phyloP scores from a whole-genome alignment of 106 monocot species.

The Chionographis japonica region DNA sequence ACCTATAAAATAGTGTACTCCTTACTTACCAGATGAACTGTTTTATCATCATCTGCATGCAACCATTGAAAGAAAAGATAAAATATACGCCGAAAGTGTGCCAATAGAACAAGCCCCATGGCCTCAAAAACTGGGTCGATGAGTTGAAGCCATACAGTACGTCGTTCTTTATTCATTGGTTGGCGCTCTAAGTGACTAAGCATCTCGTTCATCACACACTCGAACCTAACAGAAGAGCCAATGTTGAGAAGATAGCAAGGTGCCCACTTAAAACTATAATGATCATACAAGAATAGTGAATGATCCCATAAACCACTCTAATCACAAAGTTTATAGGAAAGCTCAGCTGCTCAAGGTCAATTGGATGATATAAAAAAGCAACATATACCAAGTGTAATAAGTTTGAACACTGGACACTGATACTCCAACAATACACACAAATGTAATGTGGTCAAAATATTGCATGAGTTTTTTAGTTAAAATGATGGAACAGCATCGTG shows the following conservation, averaged over 20 bases:
- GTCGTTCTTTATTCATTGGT: conserved; percentile 64
- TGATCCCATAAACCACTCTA: too few relatives aligned
- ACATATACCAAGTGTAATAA: too few relatives aligned
- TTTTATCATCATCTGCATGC: conserved; percentile 86
- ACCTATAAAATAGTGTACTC: not conserved
- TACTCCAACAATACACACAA: too few relatives aligned
- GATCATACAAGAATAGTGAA: too few relatives aligned
- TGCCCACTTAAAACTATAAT: not conserved
- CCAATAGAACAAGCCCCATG: conserved; percentile 85
- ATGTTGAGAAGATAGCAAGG: conserved; percentile 2
- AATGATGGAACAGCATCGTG: too few relatives aligned
- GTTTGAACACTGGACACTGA: too few relatives aligned
- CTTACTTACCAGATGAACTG: conserved; percentile 64
- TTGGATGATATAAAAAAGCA: not conserved
- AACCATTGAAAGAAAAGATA: conserved; percentile 87
- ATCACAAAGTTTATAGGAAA: not conserved
- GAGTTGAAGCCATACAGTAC: conserved; percentile 68
- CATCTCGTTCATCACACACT: conserved; percentile 80
- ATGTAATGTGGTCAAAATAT: too few relatives aligned
- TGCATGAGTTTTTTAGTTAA: too few relatives aligned
- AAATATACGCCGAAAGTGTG: conserved; percentile 82
- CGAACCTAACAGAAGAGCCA: conserved; percentile 49
- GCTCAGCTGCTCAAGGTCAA: not conserved
- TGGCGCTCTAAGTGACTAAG: conserved; percentile 88
- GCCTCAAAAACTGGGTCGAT: conserved; percentile 78